A percentile compares a stretch with the other conserved stretches of the same genome.
Conservation (phyloP, 1,139 yeast genomes). For the Pichia norvegensis region DNA sequence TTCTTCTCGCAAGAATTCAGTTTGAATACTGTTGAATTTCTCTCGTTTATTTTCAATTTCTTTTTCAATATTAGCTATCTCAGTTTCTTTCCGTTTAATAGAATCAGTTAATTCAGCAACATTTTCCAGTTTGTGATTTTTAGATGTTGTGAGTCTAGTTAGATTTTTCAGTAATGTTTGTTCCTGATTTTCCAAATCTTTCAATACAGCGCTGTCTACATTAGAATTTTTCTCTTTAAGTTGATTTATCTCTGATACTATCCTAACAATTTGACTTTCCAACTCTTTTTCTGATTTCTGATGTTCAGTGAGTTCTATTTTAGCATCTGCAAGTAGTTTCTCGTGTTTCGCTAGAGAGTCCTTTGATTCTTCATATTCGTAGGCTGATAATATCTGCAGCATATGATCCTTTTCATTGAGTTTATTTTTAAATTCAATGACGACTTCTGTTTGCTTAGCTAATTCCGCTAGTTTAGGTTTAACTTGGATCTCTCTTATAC, state of each 20-base stretch:
- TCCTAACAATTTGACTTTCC: constrained; percentile 44
- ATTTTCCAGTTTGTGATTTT: constrained; percentile 40
- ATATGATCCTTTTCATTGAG: constrained; percentile 75
- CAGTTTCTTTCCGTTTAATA: constrained; percentile 11
- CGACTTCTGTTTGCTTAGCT: constrained; percentile 72
- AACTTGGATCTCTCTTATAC: constrained; percentile 66
- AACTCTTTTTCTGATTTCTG: constrained; percentile 3
- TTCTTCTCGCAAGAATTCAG: constrained; percentile 39
- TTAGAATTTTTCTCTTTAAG: constrained; percentile 51
- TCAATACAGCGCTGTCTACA: constrained; percentile 53
- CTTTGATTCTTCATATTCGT: constrained; percentile 51
- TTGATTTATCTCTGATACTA: constrained; percentile 54
- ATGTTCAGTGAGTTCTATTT: constrained; percentile 26
- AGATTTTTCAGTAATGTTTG: constrained; percentile 54
- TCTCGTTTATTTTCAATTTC: constrained; percentile 16
- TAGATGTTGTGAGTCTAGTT: constrained; percentile 59
- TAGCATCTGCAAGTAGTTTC: constrained; percentile 32
- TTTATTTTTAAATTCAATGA: constrained; percentile 78
- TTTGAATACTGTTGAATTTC: constrained; percentile 25
- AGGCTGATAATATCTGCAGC: constrained; percentile 68
- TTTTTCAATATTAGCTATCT: constrained; percentile 19
- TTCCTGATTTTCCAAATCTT: constrained; percentile 53
- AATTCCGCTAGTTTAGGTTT: constrained; percentile 85
- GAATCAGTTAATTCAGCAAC: constrained; percentile 27
- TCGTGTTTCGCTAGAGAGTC: constrained; percentile 34